Evolutionary conservation across 2,329 filamentous ascomycete genomes (phyloP).

Genomic region (Colletotrichum echinochloae): DNA sequence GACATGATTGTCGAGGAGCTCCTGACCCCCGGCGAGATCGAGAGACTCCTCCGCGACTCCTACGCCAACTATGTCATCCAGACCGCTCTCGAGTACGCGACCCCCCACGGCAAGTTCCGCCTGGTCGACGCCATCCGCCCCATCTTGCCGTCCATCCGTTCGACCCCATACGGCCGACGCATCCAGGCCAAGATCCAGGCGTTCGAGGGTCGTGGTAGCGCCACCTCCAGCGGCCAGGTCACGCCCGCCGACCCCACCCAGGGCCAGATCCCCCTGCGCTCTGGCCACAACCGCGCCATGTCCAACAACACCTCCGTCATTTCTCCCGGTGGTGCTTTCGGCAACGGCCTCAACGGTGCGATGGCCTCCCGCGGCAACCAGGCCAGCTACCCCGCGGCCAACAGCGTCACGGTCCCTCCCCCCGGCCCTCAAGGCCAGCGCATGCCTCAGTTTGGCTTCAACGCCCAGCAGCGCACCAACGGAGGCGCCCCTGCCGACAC

Average conservation of each 20-base stretch:
- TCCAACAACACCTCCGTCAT: conserved; percentile 55
- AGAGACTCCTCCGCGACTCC: conserved; percentile 88
- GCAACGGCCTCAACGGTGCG: conserved; percentile 45
- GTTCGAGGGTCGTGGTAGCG: conserved; percentile 62
- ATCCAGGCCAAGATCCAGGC: conserved; percentile 88
- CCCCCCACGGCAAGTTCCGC: conserved; percentile 76
- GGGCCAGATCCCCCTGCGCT: conserved; percentile 65
- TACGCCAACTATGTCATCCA: conserved; percentile 99
- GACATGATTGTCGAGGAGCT: conserved; percentile 90
- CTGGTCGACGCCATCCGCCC: conserved; percentile 89
- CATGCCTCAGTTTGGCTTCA: conserved; percentile 31
- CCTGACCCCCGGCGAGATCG: conserved; percentile 78
- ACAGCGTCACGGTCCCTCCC: conserved; percentile 49
- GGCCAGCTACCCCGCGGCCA: conserved; percentile 50
- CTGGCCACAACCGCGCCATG: conserved; percentile 57
- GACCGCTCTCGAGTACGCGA: conserved; percentile 90
- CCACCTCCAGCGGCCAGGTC: conserved; percentile 60
- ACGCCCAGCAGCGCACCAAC: conserved; percentile 27
- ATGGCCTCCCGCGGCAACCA: conserved; percentile 50
- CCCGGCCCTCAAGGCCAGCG: conserved; percentile 41
- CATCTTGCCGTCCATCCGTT: conserved; percentile 84
- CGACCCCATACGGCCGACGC: conserved; percentile 93
- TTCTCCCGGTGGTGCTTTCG: conserved; percentile 44
- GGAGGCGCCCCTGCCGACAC: conserved; percentile 37
- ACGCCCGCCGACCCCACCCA: conserved; percentile 66